Evolutionary conservation across 768 basidiomycete genomes (phyloP), one percentile per base, ranked within the genome.

Genomic region (Russula virescens): DNA sequence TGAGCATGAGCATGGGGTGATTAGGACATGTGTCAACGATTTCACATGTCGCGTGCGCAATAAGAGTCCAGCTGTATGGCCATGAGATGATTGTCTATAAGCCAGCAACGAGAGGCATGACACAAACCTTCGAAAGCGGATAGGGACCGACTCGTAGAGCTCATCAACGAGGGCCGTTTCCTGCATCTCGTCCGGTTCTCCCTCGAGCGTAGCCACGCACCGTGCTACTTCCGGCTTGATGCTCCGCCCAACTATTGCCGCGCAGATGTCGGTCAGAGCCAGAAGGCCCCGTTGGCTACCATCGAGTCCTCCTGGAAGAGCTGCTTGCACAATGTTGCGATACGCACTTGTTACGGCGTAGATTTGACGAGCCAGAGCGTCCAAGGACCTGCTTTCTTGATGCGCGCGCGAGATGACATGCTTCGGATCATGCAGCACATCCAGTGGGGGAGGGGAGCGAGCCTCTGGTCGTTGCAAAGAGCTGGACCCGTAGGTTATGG

Each of bases 311-410:
- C 55, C 16, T 46, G 71, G 23, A 69, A 71, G 11, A 25, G 76
- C 75, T 34, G 76, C 79, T 40, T 78, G 67, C 3, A 80, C 73
- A 48, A 85, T 69, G 59, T 83, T 81, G 53, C 74, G 76, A 71
- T 83, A 87, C 55, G 79, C 78, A 63, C 81, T 81, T n/a, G 81
- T 75, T 18, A 86, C 76, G 16, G 80, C 80, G 68, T 83, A 76
- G 10, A 85, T 76, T 34, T 73, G 77, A 42, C 75, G 75, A 10
- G 82, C 77, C 34, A 83, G 73, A 57, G 81, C 77, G 35, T 75
- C 75, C 52, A 71, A 60, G 42, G 69, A 72, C 23, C 71, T 67
- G 48, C 72, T 72, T 55, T 77, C 73, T 5, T 77, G 69, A 52
- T 73, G 71, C 19, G 76, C 67, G 45, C 73, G 75, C 55, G 69